Conservation (phyloP, 2,329 filamentous ascomycete species). For the Aspergillus transmontanensis region DNA sequence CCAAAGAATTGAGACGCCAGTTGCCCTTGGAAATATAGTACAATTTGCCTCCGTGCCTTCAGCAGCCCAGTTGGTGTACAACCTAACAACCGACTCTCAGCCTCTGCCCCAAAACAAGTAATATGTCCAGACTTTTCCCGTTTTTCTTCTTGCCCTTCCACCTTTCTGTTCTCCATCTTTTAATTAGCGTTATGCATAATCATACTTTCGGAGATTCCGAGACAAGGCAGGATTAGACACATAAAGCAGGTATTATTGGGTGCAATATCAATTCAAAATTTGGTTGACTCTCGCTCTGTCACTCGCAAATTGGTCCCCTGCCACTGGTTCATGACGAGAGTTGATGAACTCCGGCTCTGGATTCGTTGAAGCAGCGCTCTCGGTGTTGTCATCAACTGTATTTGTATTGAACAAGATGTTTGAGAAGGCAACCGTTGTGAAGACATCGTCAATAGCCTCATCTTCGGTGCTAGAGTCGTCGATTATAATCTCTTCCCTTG, state of each 20-base stretch:
- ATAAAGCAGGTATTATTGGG: background rate
- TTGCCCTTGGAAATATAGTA: background rate
- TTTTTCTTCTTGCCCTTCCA: background rate
- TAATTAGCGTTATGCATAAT: background rate
- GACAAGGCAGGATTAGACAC: background rate
- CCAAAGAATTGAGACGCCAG: background rate
- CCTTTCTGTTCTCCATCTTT: background rate
- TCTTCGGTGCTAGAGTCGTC: background rate
- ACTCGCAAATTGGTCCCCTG: background rate
- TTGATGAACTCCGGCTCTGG: background rate
- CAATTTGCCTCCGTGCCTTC: background rate
- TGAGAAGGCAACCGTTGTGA: background rate
- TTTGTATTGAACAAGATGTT: background rate
- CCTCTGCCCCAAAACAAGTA: background rate
- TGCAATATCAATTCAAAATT: background rate
- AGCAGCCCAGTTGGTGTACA: background rate
- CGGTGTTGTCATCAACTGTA: background rate
- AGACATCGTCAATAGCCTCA: background rate
- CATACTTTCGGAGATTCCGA: background rate
- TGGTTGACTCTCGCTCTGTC: slow-evolving; percentile 1
- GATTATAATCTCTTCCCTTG: background rate
- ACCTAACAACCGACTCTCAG: background rate
- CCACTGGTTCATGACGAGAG: background rate
- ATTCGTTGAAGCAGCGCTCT: background rate
- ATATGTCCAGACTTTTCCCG: background rate